These are phyloP conservation scores for Protomyces gravidus DNA, from an alignment of 1,139 yeast genomes.

Conservation along the genomic window DNA sequence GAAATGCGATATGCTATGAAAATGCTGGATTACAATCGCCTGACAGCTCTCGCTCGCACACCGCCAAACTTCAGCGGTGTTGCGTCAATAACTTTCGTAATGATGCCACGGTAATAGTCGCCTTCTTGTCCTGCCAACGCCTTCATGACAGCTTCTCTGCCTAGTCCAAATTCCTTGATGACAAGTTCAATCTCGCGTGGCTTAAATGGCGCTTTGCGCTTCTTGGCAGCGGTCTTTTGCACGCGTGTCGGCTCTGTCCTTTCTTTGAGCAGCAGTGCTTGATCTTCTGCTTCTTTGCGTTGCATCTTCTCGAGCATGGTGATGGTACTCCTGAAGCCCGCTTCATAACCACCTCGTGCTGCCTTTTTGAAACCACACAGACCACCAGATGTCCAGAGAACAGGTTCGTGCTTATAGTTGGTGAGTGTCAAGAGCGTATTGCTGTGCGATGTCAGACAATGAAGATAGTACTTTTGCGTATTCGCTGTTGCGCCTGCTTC, in stretches of 20 bases:
- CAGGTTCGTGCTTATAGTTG: slow-evolving; percentile 27
- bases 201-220: slow-evolving; percentile 46
- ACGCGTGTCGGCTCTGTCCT: slow-evolving; percentile 74
- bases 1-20: neutral
- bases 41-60: slow-evolving; percentile 72
- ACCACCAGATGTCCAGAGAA: slow-evolving; percentile 38
- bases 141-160: slow-evolving; percentile 79
- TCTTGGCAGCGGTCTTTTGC: slow-evolving; percentile 65
- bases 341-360: slow-evolving; percentile 82
- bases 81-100: slow-evolving; percentile 66
- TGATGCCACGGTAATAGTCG: slow-evolving; percentile 55
- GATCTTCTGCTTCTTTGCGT: slow-evolving; percentile 18
- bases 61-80: slow-evolving; percentile 91
- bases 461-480: slow-evolving; percentile 25
- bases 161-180: slow-evolving; percentile 82
- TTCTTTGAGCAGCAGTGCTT: slow-evolving; percentile 7
- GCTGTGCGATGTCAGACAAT: slow-evolving; percentile 25
- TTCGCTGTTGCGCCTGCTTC: neutral
- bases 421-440: slow-evolving; percentile 29
- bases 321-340: slow-evolving; percentile 42
- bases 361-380: slow-evolving; percentile 46
- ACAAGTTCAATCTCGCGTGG: slow-evolving; percentile 54
- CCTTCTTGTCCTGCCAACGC: slow-evolving; percentile 92
- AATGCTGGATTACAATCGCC: slow-evolving; percentile 70
- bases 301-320: slow-evolving; percentile 26